Conservation (phyloP, 2,329 filamentous ascomycete genomes). For the Gyromitra esculenta region DNA sequence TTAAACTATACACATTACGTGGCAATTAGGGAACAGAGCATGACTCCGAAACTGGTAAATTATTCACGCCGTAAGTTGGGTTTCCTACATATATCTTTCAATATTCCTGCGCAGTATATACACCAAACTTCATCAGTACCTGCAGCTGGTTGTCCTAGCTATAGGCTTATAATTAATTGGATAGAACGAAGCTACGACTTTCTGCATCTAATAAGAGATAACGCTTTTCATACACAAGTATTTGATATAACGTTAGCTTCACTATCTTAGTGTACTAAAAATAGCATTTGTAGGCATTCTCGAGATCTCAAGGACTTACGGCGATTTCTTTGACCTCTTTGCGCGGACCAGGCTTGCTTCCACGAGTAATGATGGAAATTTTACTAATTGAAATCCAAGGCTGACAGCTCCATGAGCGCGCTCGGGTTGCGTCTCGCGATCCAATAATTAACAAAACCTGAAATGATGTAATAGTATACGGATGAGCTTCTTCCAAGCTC, state of each 20-base stretch:
- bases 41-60: neutral
- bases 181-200: too few species aligned
- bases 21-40: neutral
- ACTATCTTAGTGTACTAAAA: too few species aligned
- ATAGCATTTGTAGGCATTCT: neutral
- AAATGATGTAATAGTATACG: neutral
- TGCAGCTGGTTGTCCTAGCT: too few species aligned
- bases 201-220: too few species aligned
- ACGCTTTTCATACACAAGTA: too few species aligned
- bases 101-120: too few species aligned
- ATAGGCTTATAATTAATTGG: too few species aligned
- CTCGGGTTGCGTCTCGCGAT: too few species aligned
- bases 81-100: too few species aligned
- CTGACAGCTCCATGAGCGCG: neutral
- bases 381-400: neutral
- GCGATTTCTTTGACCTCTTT: slow-evolving; percentile 30
- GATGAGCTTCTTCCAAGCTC: slow-evolving; percentile 28
- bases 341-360: slow-evolving; percentile 15
- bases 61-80: neutral
- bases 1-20: neutral
- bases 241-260: neutral
- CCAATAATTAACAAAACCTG: neutral
- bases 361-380: slow-evolving; percentile 19
- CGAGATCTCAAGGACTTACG: slow-evolving; percentile 29
- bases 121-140: too few species aligned